Conservation (phyloP, 768 basidiomycete genomes). For the Pulveroboletus frians region DNA sequence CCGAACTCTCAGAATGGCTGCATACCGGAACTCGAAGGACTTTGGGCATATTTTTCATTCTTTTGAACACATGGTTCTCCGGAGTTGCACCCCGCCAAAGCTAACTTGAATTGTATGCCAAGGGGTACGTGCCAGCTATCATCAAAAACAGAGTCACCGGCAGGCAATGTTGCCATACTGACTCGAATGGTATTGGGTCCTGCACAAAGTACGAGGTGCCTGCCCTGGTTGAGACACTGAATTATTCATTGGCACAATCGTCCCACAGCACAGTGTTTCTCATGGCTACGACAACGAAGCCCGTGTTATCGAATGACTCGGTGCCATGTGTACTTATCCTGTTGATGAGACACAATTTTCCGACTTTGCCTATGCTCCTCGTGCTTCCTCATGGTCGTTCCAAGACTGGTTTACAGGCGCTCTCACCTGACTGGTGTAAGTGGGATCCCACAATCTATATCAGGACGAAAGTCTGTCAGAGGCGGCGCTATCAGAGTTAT, state of each 20-base stretch:
- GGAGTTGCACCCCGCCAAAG: too few species aligned
- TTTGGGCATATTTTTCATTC: too few species aligned
- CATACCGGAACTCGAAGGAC: too few species aligned
- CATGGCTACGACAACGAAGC: not conserved
- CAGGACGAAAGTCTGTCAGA: not conserved
- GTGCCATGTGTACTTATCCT: constrained; percentile 2
- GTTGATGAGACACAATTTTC: not conserved
- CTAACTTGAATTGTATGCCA: too few species aligned
- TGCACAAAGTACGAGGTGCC: constrained; percentile 30
- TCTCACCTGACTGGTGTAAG: not conserved
- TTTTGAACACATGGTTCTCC: too few species aligned
- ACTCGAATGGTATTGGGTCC: constrained; percentile 14
- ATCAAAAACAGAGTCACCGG: too few species aligned
- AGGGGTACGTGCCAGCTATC: too few species aligned
- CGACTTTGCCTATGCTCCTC: not conserved
- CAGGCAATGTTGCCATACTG: too few species aligned
- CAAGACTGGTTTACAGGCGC: not conserved
- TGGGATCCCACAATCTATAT: not conserved
- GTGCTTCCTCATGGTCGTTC: constrained; percentile 1
- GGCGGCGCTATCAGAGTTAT: too few species aligned
- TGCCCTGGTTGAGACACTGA: constrained; percentile 4
- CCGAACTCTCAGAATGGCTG: too few species aligned
- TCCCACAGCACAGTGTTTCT: not conserved
- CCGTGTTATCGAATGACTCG: not conserved
- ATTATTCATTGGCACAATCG: not conserved